Evolutionary conservation across 768 basidiomycete species (phyloP), one percentile per base, ranked within the genome.

Genomic region (Russula olivacea): DNA sequence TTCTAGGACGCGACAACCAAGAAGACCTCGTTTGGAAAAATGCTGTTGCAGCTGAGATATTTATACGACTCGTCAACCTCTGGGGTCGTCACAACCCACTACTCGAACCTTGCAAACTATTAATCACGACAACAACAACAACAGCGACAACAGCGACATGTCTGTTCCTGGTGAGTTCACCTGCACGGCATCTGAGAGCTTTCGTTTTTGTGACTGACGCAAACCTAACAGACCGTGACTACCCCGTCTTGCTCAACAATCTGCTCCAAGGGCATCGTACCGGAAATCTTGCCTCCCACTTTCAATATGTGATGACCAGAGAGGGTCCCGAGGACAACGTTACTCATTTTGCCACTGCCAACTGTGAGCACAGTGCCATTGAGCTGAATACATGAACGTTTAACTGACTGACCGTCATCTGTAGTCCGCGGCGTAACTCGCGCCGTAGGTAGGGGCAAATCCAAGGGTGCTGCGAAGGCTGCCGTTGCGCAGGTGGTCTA

Each of bases 171-270:
- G 56, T 63, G 19, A 50, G 56, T 34, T 23, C 38, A 28, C 36
- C 19, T 14, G 14, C 23, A 38, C 15, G 1, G 11, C 19, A 5
- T 30, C 11, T 21, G 1, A 8, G 10, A 15, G 6, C 9, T 30
- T 30, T 32, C 8, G 48, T 34, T 28, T 28, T 49, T 53, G 3
- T 47, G 30, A 53, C 36, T 21, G 10, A 19, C n/a, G 23, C 48
- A 30, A 30, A 30, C 11, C 9, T 4, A 17, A 23, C 43, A 58
- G 63, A 59, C n/a, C n/a, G n/a, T n/a, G n/a, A n/a, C 49, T 23
- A 23, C 23, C 17, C 15, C 53, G 17, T n/a, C 4, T 30, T 7
- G 2, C 48, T 64, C 17, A 59, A 64, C 17, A 64, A 64, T 15
- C 34, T 34, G 2, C 36, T 64, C 17, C 57, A 59, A 28, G 5